A percentile compares a stretch with the other conserved stretches of the same genome.
phyloP scores from a whole-genome alignment of 495 filamentous ascomycete genomes.

The Trichocladium uniseriatum region DNA sequence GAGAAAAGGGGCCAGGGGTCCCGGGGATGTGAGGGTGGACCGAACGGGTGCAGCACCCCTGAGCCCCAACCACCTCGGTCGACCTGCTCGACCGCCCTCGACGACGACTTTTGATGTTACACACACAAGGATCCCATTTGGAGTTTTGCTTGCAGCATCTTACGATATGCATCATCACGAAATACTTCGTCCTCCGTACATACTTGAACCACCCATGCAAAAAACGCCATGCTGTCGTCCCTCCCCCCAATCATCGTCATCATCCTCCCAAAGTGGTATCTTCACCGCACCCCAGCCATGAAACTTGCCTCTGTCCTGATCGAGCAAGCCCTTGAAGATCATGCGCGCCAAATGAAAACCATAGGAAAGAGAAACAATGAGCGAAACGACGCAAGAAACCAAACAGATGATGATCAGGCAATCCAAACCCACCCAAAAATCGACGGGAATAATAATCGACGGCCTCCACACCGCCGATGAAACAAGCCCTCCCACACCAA shows the following conservation, averaged over 20 bases:
- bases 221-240: background rate
- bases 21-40: background rate
- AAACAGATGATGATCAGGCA: background rate
- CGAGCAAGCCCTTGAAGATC: background rate
- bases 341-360: background rate
- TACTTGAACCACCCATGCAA: no score
- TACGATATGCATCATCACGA: no score
- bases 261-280: background rate
- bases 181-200: background rate
- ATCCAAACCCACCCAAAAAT: background rate
- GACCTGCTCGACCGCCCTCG: no score
- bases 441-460: background rate
- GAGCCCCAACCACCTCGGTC: background rate
- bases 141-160: no score
- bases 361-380: background rate
- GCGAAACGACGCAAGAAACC: background rate
- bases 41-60: background rate
- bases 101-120: no score
- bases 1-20: background rate
- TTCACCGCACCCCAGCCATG: background rate
- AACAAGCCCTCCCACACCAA: background rate
- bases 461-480: background rate
- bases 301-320: background rate
- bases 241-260: no score
- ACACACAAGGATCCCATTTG: no score